phyloP scores from a whole-genome alignment of 2,329 filamentous ascomycete genomes.

The Polytolypa hystricis region DNA sequence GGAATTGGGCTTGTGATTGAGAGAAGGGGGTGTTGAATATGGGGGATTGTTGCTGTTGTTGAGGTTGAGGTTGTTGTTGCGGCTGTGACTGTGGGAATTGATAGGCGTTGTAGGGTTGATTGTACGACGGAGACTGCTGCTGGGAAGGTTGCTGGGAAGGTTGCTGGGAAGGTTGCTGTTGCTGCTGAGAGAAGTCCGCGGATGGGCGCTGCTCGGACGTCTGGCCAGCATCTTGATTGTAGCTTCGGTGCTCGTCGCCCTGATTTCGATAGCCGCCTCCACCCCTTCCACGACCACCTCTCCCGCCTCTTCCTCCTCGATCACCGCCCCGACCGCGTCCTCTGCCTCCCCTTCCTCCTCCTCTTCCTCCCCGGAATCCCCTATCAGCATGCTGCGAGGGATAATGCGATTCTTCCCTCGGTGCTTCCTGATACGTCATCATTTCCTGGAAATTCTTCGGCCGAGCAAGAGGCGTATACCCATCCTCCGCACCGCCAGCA shows the following conservation, averaged over 20 bases:
- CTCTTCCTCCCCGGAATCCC: slow-evolving; percentile 36
- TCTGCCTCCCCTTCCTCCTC: slow-evolving; percentile 31
- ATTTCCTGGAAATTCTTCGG: slow-evolving; percentile 51
- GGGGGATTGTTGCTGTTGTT: slow-evolving; percentile 12
- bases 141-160: slow-evolving; percentile 9
- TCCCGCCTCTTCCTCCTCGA: slow-evolving; percentile 15
- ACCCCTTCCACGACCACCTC: slow-evolving; percentile 19
- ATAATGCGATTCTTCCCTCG: slow-evolving; percentile 19
- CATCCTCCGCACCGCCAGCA: slow-evolving; percentile 34
- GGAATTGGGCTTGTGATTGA: slow-evolving; percentile 19
- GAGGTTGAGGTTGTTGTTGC: slow-evolving; percentile 13
- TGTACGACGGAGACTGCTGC: slow-evolving; percentile 5
- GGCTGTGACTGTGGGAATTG: too few species aligned
- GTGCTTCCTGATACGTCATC: slow-evolving; percentile 31
- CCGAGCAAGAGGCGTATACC: slow-evolving; percentile 58
- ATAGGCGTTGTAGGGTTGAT: slow-evolving; percentile 14
- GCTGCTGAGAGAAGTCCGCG: slow-evolving; percentile 13
- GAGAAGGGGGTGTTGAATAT: slow-evolving; percentile 16
- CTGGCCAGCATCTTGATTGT: too few species aligned
- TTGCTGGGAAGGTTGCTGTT: slow-evolving; percentile 6
- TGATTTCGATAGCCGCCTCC: slow-evolving; percentile 19
- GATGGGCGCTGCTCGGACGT: neutral
- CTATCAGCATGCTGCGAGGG: slow-evolving; percentile 20
- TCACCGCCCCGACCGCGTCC: slow-evolving; percentile 15
- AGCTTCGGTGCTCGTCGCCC: neutral